Percentiles rank a stretch among this genome's conserved stretches.
Evolutionary conservation across 1,139 yeast species (phyloP).

Genomic region (Suhomyces bokatorum): DNA sequence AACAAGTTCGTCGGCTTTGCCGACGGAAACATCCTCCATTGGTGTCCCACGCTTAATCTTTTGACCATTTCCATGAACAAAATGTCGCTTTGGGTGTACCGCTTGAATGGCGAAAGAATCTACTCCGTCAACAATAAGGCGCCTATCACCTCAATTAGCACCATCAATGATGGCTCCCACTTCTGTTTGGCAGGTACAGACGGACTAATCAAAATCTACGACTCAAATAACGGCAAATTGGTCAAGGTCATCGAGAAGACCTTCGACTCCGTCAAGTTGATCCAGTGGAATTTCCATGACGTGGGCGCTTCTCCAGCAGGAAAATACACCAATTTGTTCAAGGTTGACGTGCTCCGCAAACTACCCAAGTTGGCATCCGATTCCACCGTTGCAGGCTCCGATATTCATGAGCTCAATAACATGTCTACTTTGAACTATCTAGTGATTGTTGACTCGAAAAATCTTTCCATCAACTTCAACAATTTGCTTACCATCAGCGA

Average conservation of each 20-base stretch:
- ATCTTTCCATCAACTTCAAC: slow-evolving; percentile 34
- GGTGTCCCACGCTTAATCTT: slow-evolving; percentile 61
- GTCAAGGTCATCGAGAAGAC: slow-evolving; percentile 25
- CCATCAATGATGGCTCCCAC: slow-evolving; percentile 39
- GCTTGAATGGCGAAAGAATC: slow-evolving; percentile 57
- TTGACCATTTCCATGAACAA: slow-evolving; percentile 50
- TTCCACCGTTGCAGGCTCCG: slow-evolving; percentile 11
- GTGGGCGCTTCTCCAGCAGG: slow-evolving; percentile 1
- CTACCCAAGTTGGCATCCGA: slow-evolving; percentile 27
- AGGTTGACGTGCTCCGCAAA: slow-evolving; percentile 26
- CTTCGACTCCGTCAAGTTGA: slow-evolving; percentile 23
- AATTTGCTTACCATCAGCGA: slow-evolving; percentile 31
- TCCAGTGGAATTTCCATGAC: slow-evolving; percentile 26
- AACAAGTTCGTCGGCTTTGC: slow-evolving; percentile 40
- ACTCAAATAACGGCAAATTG: slow-evolving; percentile 49
- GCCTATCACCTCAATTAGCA: slow-evolving; percentile 34
- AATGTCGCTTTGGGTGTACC: slow-evolving; percentile 51
- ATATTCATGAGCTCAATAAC: slow-evolving; percentile 15
- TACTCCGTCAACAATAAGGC: slow-evolving; percentile 48
- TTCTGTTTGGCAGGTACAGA: slow-evolving; percentile 51
- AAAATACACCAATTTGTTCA: slow-evolving; percentile 22
- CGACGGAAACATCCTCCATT: slow-evolving; percentile 43
- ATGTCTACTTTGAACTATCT: slow-evolving; percentile 24
- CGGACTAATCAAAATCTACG: slow-evolving; percentile 46
- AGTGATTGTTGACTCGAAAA: slow-evolving; percentile 26